Percentiles rank a stretch among this genome's conserved stretches.
Evolutionary conservation across 805 yeast genomes (phyloP).

Genomic region (Hanseniaspora hatyaiensis): DNA sequence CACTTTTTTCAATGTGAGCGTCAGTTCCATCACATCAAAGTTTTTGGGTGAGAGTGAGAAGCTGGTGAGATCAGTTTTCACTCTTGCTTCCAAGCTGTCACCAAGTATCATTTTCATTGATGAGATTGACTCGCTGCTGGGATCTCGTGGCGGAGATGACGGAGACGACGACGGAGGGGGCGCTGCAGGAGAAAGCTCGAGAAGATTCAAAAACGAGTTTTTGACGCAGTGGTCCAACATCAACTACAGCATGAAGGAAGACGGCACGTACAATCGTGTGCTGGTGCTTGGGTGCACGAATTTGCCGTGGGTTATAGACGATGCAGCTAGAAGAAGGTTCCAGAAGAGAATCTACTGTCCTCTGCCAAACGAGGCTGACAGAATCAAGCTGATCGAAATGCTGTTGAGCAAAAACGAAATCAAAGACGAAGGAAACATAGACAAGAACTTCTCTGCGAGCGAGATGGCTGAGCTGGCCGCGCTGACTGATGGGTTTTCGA

Average conservation of each 20-base stretch:
- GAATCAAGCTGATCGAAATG: constrained; percentile 57
- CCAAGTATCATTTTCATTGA: constrained; percentile 93
- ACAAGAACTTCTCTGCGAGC: not conserved
- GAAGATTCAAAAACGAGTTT: constrained; percentile 87
- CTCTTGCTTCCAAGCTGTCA: constrained; percentile 69
- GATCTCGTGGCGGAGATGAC: constrained; percentile 43
- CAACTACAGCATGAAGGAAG: constrained; percentile 45
- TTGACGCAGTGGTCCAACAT: constrained; percentile 89
- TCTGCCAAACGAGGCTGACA: constrained; percentile 75
- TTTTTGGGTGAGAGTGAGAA: constrained; percentile 90
- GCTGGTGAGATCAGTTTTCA: constrained; percentile 76
- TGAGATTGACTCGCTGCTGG: constrained; percentile 83
- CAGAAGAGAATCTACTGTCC: constrained; percentile 89
- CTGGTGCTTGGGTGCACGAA: constrained; percentile 90
- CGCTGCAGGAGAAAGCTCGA: constrained; percentile 67
- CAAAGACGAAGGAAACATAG: not conserved
- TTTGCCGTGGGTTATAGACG: constrained; percentile 94
- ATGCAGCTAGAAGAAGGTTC: constrained; percentile 89
- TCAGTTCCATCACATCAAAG: constrained; percentile 79
- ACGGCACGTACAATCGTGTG: constrained; percentile 46
- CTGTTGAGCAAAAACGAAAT: constrained; percentile 39
- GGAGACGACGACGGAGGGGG: constrained; percentile 39
- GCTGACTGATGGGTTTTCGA: constrained; percentile 76
- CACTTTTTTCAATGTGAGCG: constrained; percentile 82
- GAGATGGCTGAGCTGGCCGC: constrained; percentile 17